Conservation (phyloP, 192 early-diverging fungal genomes). For the Diversispora eburnea region DNA sequence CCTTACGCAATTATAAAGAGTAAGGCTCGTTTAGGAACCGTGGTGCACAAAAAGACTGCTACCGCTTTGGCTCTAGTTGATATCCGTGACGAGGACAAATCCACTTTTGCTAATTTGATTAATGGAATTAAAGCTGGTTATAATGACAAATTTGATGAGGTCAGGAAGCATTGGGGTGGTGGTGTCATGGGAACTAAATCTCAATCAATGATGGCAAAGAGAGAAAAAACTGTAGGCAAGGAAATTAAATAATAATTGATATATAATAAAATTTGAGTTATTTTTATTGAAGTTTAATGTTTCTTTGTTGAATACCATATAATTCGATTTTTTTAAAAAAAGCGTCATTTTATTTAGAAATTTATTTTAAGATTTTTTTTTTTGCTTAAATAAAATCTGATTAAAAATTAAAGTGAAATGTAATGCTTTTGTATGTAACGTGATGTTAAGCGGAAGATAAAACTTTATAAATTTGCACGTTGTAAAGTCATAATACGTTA, state of each 20-base stretch:
- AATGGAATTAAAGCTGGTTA: slow-evolving; percentile 93
- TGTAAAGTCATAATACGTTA: too few species aligned
- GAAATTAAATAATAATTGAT: background rate
- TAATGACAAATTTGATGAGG: slow-evolving; percentile 91
- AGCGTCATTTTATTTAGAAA: too few species aligned
- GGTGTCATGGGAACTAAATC: slow-evolving; percentile 96
- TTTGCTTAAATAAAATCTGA: too few species aligned
- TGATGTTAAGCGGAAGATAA: too few species aligned
- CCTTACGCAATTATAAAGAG: slow-evolving; percentile 99
- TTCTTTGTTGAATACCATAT: too few species aligned
- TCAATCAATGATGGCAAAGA: slow-evolving; percentile 76
- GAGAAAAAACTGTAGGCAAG: slow-evolving; percentile 29
- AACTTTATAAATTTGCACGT: too few species aligned
- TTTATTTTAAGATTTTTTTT: too few species aligned
- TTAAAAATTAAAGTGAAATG: too few species aligned
- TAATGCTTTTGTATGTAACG: too few species aligned
- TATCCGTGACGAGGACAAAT: slow-evolving; percentile 93
- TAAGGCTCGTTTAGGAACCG: slow-evolving; percentile 96
- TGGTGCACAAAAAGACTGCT: slow-evolving; percentile 99
- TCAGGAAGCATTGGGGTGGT: slow-evolving; percentile 95
- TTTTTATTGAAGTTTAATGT: too few species aligned
- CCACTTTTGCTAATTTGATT: slow-evolving; percentile 79
- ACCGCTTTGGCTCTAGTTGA: slow-evolving; percentile 95
- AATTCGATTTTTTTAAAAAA: too few species aligned
- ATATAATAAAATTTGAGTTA: background rate